A percentile compares a stretch with the other conserved stretches of the same genome.
Evolutionary conservation across 1,284 basidiomycete genomes (phyloP).

Genomic region (Neotropicomus parvogracilis): DNA sequence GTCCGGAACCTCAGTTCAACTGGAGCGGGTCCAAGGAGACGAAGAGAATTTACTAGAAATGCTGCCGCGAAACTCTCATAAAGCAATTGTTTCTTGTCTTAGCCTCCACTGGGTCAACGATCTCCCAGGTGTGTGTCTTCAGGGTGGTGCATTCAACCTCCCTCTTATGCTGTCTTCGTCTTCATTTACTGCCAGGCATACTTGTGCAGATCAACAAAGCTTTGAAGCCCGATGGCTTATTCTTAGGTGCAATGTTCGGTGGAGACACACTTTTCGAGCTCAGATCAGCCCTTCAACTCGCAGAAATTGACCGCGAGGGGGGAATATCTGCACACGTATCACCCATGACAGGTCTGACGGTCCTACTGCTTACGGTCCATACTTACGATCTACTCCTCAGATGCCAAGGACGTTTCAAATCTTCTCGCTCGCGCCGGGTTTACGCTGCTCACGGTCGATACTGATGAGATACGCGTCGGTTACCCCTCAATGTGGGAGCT

Average conservation of each 20-base stretch:
- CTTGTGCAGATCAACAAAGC: constrained; percentile 87
- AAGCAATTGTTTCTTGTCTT: constrained; percentile 89
- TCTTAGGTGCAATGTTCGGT: constrained; percentile 91
- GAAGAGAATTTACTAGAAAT: constrained; percentile 70
- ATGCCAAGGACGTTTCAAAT: constrained; percentile 87
- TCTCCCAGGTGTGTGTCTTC: constrained; percentile 71
- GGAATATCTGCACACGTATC: constrained; percentile 94
- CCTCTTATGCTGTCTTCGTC: background rate
- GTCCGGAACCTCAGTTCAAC: constrained; percentile 50
- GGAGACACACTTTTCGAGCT: constrained; percentile 97
- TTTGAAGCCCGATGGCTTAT: constrained; percentile 89
- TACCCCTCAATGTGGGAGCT: constrained; percentile 98
- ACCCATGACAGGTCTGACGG: constrained; percentile 86
- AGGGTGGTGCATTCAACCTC: background rate
- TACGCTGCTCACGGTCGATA: constrained; percentile 90
- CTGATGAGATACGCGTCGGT: constrained; percentile 87
- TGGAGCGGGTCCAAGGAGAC: constrained; percentile 71
- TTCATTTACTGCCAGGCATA: constrained; percentile 46
- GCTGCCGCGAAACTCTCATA: constrained; percentile 74
- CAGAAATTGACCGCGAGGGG: constrained; percentile 91
- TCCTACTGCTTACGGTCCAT: background rate
- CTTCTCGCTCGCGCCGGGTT: constrained; percentile 92
- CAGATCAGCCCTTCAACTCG: constrained; percentile 85
- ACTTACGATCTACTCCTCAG: constrained; percentile 38
- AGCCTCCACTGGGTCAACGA: constrained; percentile 98